Evolutionary conservation across 2,329 filamentous ascomycete species (phyloP), one percentile per base, ranked within the genome.

Genomic region (Colletotrichum sojae): DNA sequence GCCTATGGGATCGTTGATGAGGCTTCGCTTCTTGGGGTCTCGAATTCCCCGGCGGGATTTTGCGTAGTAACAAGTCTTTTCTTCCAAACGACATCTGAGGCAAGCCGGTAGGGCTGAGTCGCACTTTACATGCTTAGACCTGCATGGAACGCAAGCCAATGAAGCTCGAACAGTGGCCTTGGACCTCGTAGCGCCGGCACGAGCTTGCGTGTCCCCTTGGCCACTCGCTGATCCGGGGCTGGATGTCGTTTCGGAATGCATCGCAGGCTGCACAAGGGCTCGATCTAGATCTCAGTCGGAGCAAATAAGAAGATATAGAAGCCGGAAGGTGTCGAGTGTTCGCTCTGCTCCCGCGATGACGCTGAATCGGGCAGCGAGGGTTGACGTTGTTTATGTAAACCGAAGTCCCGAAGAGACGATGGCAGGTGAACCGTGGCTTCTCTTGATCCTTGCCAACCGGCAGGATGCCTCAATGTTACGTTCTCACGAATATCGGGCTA

Each of bases 91-190:
- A 80, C 83, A 70, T 85, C 84, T 71, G 83, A 86, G 39, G 84
- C 76, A 75, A 82, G 82, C 36, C 78, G 80, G 65, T 74, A 78
- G 58, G 78, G 81, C 54, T 16, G 53, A 61, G 49, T 67, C 46
- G 71, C 46, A 73, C 72, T 63, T 72, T 53, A 67, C 88, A 57
- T 88, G 86, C 74, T 83, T 87, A 67, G 78, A 77, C 25, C 80
- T 81, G 65, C 84, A 88, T 72, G 88, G 87, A 77, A 84, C 76
- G 54, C 80, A 82, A 56, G 80, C 81, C 40, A 82, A 73, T 12
- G 81, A 82, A 25, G 81, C 80, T 60, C 81, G 79, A 61, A 87
- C 83, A 43, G 74, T 76, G 15, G 76, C 74, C 59, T 78, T 79
- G 36, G 77, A 76, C 25, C 74, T 70, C 3, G 57, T 63, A 6